phyloP scores from a whole-genome alignment of 805 yeast species.

The Candida hispaniensis region DNA sequence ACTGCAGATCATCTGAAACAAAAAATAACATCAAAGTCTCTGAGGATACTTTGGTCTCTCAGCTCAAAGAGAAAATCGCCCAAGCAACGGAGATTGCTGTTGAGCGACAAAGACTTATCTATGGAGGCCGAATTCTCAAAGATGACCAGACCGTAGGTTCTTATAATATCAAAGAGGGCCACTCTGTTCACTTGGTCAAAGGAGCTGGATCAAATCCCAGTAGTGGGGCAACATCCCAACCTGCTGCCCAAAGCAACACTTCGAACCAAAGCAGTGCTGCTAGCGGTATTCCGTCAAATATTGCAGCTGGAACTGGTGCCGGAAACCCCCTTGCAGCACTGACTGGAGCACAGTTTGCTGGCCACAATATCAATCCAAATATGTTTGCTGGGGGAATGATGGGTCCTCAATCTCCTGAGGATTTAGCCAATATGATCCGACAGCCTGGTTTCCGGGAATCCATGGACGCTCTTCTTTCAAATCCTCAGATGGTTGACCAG shows the following conservation, averaged over 20 bases:
- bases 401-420: constrained; percentile 64
- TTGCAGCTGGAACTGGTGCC: constrained; percentile 80
- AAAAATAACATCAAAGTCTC: constrained; percentile 58
- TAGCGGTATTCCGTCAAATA: constrained; percentile 53
- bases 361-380: constrained; percentile 76
- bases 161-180: constrained; percentile 78
- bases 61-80: constrained; percentile 57
- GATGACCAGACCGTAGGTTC: constrained; percentile 63
- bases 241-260: constrained; percentile 21
- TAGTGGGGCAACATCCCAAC: constrained; percentile 20
- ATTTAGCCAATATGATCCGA: constrained; percentile 62
- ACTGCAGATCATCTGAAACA: constrained; percentile 59
- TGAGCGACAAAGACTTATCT: constrained; percentile 78
- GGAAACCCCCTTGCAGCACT: constrained; percentile 85
- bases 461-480: constrained; percentile 69
- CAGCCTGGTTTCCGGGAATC: constrained; percentile 73
- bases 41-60: constrained; percentile 46
- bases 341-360: constrained; percentile 95
- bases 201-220: constrained; percentile 40
- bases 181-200: constrained; percentile 81
- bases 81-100: constrained; percentile 54
- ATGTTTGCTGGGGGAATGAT: constrained; percentile 91
- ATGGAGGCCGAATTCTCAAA: constrained; percentile 87
- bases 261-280: constrained; percentile 18
- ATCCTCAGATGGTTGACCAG: constrained; percentile 81